Evolutionary conservation across 2,329 filamentous ascomycete species (phyloP).

Genomic region (Nakataea oryzae): DNA sequence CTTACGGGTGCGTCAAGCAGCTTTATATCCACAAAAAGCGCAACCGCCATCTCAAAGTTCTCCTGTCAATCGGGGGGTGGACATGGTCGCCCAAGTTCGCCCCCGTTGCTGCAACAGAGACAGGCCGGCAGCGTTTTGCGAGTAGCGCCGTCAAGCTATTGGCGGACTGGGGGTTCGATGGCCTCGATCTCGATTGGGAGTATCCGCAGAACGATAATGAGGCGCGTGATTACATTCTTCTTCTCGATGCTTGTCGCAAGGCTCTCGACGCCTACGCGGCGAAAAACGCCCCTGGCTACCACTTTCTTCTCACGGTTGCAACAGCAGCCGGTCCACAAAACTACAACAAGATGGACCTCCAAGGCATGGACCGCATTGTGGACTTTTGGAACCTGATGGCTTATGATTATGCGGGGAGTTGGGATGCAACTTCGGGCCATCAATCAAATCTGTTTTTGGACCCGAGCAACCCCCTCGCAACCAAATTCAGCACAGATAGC

Average conservation of each 20-base stretch:
- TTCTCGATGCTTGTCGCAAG: slow-evolving; percentile 30
- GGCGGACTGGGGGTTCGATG: slow-evolving; percentile 53
- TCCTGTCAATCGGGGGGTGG: slow-evolving; percentile 79
- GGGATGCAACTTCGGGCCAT: slow-evolving; percentile 50
- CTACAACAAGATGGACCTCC: slow-evolving; percentile 32
- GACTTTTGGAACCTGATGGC: slow-evolving; percentile 54
- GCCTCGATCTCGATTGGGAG: slow-evolving; percentile 48
- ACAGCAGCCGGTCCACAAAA: slow-evolving; percentile 29
- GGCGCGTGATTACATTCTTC: slow-evolving; percentile 27
- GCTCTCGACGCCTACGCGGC: slow-evolving; percentile 20
- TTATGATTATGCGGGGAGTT: slow-evolving; percentile 59
- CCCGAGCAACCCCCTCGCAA: slow-evolving; percentile 37
- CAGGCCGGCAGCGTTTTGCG: slow-evolving; percentile 56
- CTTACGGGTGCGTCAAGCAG: slow-evolving; percentile 71
- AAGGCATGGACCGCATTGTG: slow-evolving; percentile 33
- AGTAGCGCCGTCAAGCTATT: slow-evolving; percentile 57
- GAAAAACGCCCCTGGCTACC: slow-evolving; percentile 17
- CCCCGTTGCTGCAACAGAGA: slow-evolving; percentile 47
- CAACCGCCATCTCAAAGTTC: slow-evolving; percentile 65
- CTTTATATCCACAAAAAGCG: slow-evolving; percentile 65
- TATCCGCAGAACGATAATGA: slow-evolving; percentile 31
- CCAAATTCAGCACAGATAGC: slow-evolving; percentile 57
- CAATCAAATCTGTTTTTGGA: slow-evolving; percentile 58
- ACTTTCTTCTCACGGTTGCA: slow-evolving; percentile 21
- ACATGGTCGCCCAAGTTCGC: slow-evolving; percentile 64